Evolutionary conservation across 805 yeast genomes (phyloP).

Genomic region (Starmera caribaea): DNA sequence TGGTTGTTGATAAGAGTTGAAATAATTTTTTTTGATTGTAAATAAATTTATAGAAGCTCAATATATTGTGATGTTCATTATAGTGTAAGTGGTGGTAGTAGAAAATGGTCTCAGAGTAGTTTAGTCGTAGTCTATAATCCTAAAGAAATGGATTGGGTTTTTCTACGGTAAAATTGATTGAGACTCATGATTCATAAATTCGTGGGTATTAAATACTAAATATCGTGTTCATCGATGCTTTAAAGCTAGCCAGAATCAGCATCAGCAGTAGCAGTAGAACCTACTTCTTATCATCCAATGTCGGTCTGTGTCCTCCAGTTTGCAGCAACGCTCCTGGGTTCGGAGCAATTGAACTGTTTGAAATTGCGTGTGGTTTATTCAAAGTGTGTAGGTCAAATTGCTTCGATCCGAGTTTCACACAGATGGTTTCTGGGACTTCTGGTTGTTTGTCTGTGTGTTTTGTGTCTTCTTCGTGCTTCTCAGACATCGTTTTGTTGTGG

Average conservation of each 20-base stretch:
- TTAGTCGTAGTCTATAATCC: too few relatives aligned
- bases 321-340: not conserved
- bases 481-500: not conserved
- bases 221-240: not conserved
- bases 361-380: constrained; percentile 4
- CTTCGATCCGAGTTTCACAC: not conserved
- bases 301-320: constrained; percentile 2
- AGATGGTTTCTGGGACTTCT: not conserved
- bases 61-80: too few relatives aligned
- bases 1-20: too few relatives aligned
- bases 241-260: not conserved
- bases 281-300: not conserved
- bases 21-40: too few relatives aligned
- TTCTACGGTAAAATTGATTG: too few relatives aligned
- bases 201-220: not conserved
- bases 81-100: too few relatives aligned
- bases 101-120: too few relatives aligned
- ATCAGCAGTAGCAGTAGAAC: not conserved
- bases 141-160: too few relatives aligned
- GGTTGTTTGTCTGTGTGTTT: not conserved
- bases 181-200: too few relatives aligned
- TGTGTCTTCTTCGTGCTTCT: not conserved
- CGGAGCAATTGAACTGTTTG: not conserved
- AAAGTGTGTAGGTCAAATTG: not conserved
- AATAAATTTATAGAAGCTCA: too few relatives aligned